These are phyloP conservation scores for Inga oerstediana DNA, from an alignment of 306 rosid genomes.

Conservation along the genomic window DNA sequence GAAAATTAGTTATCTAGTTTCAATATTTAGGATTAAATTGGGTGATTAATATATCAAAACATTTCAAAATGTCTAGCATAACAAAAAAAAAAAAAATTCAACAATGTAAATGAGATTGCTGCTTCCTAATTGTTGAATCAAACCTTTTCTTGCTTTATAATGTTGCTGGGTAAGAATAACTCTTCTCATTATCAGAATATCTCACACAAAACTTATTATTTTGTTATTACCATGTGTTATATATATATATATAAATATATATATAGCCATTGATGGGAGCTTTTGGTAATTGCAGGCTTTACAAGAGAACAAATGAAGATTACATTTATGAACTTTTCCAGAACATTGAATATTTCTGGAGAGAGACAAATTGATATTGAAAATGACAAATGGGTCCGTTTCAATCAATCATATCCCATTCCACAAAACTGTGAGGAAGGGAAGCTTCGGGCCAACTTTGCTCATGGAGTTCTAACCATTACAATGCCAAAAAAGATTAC, in stretches of 20 bases:
- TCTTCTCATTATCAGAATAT: neutral
- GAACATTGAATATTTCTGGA: conserved; percentile 42
- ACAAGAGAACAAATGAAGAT: conserved; percentile 44
- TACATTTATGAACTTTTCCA: neutral
- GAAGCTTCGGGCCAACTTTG: conserved; percentile 45
- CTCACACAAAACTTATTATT: neutral
- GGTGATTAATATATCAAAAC: neutral
- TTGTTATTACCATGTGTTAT: neutral
- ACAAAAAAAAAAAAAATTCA: too few species aligned
- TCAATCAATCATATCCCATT: conserved; percentile 46
- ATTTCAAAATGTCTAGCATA: neutral
- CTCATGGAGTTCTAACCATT: conserved; percentile 37
- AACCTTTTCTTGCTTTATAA: neutral
- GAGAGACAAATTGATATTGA: conserved; percentile 39
- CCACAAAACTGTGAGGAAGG: conserved; percentile 38
- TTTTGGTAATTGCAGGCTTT: conserved; percentile 42
- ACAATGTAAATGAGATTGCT: neutral
- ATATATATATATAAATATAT: neutral
- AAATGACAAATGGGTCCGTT: conserved; percentile 42
- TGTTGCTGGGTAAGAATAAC: neutral
- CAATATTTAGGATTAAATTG: too few species aligned
- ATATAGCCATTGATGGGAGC: neutral
- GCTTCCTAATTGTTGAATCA: neutral
- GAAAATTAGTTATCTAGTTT: too few species aligned
- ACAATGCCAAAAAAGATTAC: neutral